phyloP scores from a whole-genome alignment of 345 rosid species.

The Ricinus communis region DNA sequence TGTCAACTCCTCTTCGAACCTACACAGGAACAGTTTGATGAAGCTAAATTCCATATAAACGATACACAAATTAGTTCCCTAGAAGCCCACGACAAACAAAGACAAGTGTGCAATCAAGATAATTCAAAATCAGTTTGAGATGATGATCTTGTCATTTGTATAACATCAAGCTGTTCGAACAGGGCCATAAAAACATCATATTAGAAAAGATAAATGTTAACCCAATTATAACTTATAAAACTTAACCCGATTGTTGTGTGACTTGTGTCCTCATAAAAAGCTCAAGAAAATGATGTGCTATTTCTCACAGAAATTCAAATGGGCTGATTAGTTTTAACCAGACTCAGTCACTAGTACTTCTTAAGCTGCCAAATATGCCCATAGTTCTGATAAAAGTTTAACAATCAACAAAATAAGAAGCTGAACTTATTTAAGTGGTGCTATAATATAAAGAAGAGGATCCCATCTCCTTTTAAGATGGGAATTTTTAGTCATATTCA shows the following conservation, averaged over 20 bases:
- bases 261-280: not conserved
- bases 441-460: too few relatives aligned
- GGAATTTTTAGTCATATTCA: too few relatives aligned
- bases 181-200: not conserved
- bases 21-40: slow-evolving; percentile 28
- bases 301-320: not conserved
- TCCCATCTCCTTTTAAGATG: too few relatives aligned
- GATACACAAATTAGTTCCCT: not conserved
- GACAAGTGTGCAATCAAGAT: not conserved
- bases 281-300: not conserved
- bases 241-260: not conserved
- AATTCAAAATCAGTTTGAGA: not conserved
- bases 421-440: not conserved
- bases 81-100: not conserved
- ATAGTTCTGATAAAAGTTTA: not conserved
- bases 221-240: not conserved
- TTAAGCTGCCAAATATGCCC: not conserved
- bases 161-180: not conserved
- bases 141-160: not conserved
- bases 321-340: not conserved
- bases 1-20: slow-evolving; percentile 91
- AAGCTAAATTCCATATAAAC: slow-evolving; percentile 8
- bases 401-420: not conserved
- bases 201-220: not conserved
- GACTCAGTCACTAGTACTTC: not conserved